These are phyloP conservation scores for Lepidium aucheri DNA, from an alignment of 345 rosid species.

Conservation along the genomic window DNA sequence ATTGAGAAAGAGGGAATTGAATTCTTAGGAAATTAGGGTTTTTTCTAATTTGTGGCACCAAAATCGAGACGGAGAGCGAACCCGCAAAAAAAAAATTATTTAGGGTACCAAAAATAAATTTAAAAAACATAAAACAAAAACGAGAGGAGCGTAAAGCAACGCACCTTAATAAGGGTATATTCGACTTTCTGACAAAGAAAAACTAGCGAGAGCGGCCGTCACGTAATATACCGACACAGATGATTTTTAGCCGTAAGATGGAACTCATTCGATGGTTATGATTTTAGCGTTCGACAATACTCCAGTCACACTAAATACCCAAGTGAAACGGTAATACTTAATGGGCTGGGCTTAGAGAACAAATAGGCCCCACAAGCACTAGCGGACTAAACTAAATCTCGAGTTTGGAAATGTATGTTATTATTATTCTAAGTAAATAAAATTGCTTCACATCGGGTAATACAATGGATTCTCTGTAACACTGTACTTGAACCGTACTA, in stretches of 20 bases:
- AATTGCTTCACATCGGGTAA: background rate
- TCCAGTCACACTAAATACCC: background rate
- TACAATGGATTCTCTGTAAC: background rate
- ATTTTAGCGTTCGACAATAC: background rate
- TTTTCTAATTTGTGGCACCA: constrained; percentile 26
- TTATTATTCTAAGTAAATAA: background rate
- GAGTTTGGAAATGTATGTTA: background rate
- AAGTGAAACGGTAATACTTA: constrained; percentile 2
- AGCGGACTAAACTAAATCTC: background rate
- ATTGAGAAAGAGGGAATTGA: background rate
- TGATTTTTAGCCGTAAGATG: constrained; percentile 1
- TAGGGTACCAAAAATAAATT: constrained; percentile 8
- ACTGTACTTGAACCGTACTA: background rate
- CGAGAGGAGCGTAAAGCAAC: constrained; percentile 25
- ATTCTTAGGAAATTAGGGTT: constrained; percentile 37
- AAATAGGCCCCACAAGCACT: background rate
- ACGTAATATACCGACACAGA: background rate
- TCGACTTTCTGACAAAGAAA: background rate
- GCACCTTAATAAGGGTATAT: constrained; percentile 19
- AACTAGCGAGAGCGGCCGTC: constrained; percentile 7
- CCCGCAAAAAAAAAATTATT: background rate
- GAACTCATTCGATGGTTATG: background rate
- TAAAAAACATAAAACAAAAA: background rate
- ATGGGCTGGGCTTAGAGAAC: constrained; percentile 21
- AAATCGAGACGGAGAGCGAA: background rate